Evolutionary conservation across 2,329 filamentous ascomycete genomes (phyloP), one percentile per base, ranked within the genome.

Genomic region (Ophiostoma angusticollis): DNA sequence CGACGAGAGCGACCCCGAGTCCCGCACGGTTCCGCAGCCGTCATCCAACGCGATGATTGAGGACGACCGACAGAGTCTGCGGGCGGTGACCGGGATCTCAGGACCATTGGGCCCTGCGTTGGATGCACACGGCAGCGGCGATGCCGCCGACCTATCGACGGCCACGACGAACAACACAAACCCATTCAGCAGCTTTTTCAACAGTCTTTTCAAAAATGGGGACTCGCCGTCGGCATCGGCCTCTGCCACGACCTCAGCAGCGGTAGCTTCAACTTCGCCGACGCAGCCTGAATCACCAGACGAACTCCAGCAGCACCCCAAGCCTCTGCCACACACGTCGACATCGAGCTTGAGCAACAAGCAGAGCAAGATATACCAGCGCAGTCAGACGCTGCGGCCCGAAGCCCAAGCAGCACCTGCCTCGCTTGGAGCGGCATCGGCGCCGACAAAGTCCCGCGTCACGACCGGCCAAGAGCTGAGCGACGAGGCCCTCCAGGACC

Each of bases 381-480:
- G 83, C 29, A 85, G 81, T 43, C 85, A 93, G 56, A 93, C 84
- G 0, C 62, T 86, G 35, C 67, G 67, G 30, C 41, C 64, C 6
- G 61, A 64, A 11, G 49, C 53, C 9, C 45, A 47, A 2, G 50
- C 51, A 6, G 52, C 57, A 6, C 47, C 58, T 9, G 45, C 57
- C 16, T n/a, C n/a, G n/a, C n/a, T n/a, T n/a, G n/a, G n/a, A n/a
- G 55, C 58, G 8, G 17, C 40, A 8, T 6, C 35, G 7, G 31
- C 37, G 4, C 14, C 31, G n/a, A 30, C 18, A 28, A 56, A 41
- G 39, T 61, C 63, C 4, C 60, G 53, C 27, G 67, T 68, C 4
- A 72, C 71, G 1, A 54, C 63, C 1, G 72, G 72, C 3, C 60
- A 67, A 7, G 69, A 73, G 44, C 50, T 66, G 6, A 35, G 34